A percentile compares a stretch with the other conserved stretches of the same genome.
phyloP scores from a whole-genome alignment of 2,329 filamentous ascomycete genomes.

The Monilinia fructicola region DNA sequence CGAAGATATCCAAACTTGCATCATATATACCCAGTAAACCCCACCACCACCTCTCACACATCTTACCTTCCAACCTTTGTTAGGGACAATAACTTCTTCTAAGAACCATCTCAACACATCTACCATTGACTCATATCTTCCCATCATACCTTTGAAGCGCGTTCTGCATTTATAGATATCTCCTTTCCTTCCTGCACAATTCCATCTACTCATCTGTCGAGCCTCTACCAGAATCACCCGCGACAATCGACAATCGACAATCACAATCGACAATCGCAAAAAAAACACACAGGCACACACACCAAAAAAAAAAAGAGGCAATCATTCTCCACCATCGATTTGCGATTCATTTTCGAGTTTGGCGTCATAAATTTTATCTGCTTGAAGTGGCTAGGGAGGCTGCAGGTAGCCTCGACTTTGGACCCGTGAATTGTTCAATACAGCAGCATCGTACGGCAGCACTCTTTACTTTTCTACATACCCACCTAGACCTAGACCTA shows the following conservation, averaged over 20 bases:
- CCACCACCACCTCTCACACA: slow-evolving; percentile 21
- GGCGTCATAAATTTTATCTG: slow-evolving; percentile 23
- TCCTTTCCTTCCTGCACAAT: slow-evolving; percentile 25
- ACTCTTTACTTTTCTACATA: background rate
- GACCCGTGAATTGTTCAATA: slow-evolving; percentile 15
- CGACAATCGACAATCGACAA: slow-evolving; percentile 25
- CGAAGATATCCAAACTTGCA: slow-evolving; percentile 11
- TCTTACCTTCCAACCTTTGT: slow-evolving; percentile 32
- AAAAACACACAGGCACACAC: background rate
- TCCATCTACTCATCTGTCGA: slow-evolving; percentile 26
- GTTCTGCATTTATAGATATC: slow-evolving; percentile 29
- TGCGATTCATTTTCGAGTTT: slow-evolving; percentile 26
- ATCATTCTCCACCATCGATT: slow-evolving; percentile 11
- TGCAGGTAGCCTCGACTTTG: slow-evolving; percentile 38
- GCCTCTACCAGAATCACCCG: slow-evolving; percentile 31
- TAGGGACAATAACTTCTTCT: slow-evolving; percentile 31
- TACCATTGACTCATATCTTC: slow-evolving; percentile 30
- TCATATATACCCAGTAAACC: slow-evolving; percentile 6
- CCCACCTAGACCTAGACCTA: background rate
- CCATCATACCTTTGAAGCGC: slow-evolving; percentile 28
- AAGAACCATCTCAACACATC: slow-evolving; percentile 32
- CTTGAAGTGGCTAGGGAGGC: slow-evolving; percentile 36
- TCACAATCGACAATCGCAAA: slow-evolving; percentile 25
- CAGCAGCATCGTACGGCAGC: slow-evolving; percentile 5
- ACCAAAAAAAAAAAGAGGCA: background rate